Base-by-base conservation (phyloP, 495 filamentous ascomycete species). In the Aspergillus asperescens region DNA sequence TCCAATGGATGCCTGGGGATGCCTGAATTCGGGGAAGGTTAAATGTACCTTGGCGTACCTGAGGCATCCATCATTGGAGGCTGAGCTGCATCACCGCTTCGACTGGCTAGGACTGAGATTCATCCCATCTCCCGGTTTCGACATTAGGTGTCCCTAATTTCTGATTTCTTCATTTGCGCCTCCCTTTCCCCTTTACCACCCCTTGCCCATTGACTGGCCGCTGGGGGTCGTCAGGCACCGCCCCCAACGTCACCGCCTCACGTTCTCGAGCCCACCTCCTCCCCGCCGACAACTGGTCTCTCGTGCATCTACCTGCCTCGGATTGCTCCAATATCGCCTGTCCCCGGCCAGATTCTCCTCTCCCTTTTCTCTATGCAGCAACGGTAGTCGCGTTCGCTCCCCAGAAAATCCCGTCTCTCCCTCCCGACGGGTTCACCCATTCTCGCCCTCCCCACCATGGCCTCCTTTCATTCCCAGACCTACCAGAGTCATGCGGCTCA, bases 401-500 rank as follows among this genome's bases (percentile, higher is more conserved):
- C 19, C 12, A 28, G 24, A 35, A 9, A 47, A 18, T 38, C 28
- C 28, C 39, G 6, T 16, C 32, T 46, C 46, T 34, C 57, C 69
- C 63, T 62, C 55, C 54, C 55, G 55, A 65, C 63, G 43, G 51
- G 51, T 37, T 54, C 42, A 54, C 25, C 43, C 13, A 47, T 63
- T 61, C 56, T 56, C 50, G 22, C 32, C 50, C 46, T 55, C 46
- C 43, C 53, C 59, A 65, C 45, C 59, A 74, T 73, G 69, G 51
- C 49, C 52, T 67, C 70, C 54, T 62, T 65, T 50, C 59, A 65
- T 49, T 53, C 65, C 23, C 66, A 66, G 38, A 40, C 63, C 50
- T 50, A 65, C 46, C 66, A 67, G 44, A 65, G 66, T 42, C 67
- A 70, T 51, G 43, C 67, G 23, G 61, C 65, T 31, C 52, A 60